Evolutionary conservation across 1,284 basidiomycete species (phyloP), one percentile per base, ranked within the genome.

Genomic region (Xerocomus minutiporus): DNA sequence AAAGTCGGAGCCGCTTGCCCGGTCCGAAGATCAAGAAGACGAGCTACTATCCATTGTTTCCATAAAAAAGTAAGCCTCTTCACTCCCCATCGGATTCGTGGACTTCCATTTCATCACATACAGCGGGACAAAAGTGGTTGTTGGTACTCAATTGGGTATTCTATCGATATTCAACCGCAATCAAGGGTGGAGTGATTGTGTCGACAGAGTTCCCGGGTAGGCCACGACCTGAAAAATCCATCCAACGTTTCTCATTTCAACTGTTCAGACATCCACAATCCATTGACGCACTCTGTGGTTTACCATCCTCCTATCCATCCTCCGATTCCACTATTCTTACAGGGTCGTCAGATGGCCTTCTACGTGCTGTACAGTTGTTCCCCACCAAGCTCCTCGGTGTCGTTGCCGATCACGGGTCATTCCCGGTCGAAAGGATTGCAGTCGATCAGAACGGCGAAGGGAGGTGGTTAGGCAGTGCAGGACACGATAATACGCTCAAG

Each of bases 11-110:
- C 90, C 91, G 2, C 70, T 88, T 54, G 83, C 86, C 0, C 86
- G 91, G 48, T 92, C 89, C 15, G 93, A 96, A 65, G 92, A 97
- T 72, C 95, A 98, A 69, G 95, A 97, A 67, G 95, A 98, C 67
- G 95, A 97, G 66, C 74, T 97, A 26, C 76, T 97, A 6, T 92
- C 89, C 4, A 82, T 95, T 49, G 83, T 88, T 13, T 70, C 89
- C 5, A 91, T 97, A 65, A 92, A 90, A 75, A 81, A 83, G 84
- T 88, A 64, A 43, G 79, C 13, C 25, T 15, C 38, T 25, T 23
- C 42, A 4, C 31, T 25, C 46, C 13, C 5, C 29, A 17, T 44
- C 20, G 20, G 6, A 38, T 28, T 17, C 8, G 15, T 23, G 13
- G 28, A 40, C 39, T 51, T 50, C 46, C 28, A 15, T 51, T 45